These are phyloP conservation scores for Gentiana macrophylla DNA, from an alignment of 257 asterid species.

Conservation along the genomic window DNA sequence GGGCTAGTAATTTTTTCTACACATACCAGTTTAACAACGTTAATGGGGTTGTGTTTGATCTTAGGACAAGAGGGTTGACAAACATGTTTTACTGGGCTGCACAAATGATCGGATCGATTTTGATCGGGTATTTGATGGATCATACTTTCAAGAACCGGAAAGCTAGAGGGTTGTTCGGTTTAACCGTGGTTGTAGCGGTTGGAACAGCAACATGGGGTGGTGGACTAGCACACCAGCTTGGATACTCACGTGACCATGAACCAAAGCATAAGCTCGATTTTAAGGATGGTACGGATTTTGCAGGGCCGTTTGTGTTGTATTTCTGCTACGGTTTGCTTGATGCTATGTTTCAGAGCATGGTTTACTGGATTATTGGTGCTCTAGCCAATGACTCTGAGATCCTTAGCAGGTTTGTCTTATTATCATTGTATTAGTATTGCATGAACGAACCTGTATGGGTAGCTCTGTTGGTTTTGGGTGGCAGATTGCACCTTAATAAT, in stretches of 20 bases:
- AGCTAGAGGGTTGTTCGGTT: constrained; percentile 49
- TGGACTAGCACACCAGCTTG: constrained; percentile 57
- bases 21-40: constrained; percentile 89
- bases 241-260: constrained; percentile 29
- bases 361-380: constrained; percentile 84
- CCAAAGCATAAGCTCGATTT: constrained; percentile 46
- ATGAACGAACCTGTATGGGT: too few species aligned
- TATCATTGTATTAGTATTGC: background rate
- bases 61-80: constrained; percentile 77
- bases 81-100: constrained; percentile 66
- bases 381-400: constrained; percentile 83
- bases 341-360: constrained; percentile 94
- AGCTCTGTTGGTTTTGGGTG: too few species aligned
- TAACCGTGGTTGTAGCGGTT: constrained; percentile 36
- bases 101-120: constrained; percentile 81
- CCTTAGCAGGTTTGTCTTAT: constrained; percentile 57
- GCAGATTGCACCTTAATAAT: too few species aligned
- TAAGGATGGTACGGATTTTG: constrained; percentile 59
- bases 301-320: constrained; percentile 78
- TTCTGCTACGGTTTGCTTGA: constrained; percentile 84
- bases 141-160: constrained; percentile 59
- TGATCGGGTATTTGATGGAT: constrained; percentile 55
- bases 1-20: constrained; percentile 91
- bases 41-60: constrained; percentile 58
- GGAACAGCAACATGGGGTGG: constrained; percentile 80